Evolutionary conservation across 345 rosid genomes (phyloP).

Genomic region (Eucalyptus lansdowneana): DNA sequence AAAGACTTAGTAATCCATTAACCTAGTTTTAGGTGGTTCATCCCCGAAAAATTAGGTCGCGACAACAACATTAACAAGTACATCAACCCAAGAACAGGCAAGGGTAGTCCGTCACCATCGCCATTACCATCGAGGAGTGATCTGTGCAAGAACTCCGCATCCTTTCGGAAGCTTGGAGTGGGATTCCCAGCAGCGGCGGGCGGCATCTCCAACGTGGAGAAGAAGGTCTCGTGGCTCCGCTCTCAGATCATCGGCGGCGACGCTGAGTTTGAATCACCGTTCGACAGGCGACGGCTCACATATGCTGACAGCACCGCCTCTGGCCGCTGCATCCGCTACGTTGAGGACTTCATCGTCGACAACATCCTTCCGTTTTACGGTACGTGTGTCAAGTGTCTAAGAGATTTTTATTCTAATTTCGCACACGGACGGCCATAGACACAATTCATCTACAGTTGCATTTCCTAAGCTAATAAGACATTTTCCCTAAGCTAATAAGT

Average conservation of each 20-base stretch:
- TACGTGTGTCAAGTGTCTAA: background rate
- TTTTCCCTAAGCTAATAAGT: no score
- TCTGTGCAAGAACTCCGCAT: background rate
- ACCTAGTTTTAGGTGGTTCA: no score
- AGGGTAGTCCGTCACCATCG: background rate
- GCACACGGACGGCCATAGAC: background rate
- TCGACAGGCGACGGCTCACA: slow-evolving; percentile 28
- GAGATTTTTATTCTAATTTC: no score
- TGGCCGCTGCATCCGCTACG: slow-evolving; percentile 26
- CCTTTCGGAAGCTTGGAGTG: background rate
- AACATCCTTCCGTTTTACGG: slow-evolving; percentile 52
- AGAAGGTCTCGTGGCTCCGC: slow-evolving; percentile 29
- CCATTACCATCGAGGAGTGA: background rate
- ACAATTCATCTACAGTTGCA: background rate
- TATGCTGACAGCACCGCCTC: slow-evolving; percentile 62
- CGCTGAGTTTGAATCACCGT: slow-evolving; percentile 31
- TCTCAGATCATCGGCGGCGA: slow-evolving; percentile 34
- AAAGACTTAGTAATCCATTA: no score
- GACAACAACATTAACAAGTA: no score
- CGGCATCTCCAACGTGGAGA: background rate
- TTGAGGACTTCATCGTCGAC: slow-evolving; percentile 30
- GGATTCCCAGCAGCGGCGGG: slow-evolving; percentile 4
- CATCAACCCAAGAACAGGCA: background rate
- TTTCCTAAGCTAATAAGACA: no score
- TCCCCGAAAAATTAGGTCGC: no score